These are phyloP conservation scores for Senna siamea DNA, from an alignment of 306 rosid species.

Conservation along the genomic window DNA sequence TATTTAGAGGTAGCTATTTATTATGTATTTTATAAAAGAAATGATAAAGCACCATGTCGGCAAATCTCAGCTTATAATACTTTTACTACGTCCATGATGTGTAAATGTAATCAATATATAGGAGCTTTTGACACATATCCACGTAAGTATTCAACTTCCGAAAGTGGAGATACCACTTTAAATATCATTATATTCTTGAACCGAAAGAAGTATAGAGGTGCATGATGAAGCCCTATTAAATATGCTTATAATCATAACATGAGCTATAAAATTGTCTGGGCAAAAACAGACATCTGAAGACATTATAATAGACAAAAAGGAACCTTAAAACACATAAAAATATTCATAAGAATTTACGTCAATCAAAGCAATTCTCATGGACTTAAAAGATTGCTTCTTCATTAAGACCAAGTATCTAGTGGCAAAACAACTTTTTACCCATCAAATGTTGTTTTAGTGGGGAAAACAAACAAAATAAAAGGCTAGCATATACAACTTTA, in stretches of 20 bases:
- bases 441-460: background rate
- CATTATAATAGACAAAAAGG: background rate
- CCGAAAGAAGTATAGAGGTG: background rate
- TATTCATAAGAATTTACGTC: background rate
- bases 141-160: slow-evolving; percentile 38
- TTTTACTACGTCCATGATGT: no score
- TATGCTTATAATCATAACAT: background rate
- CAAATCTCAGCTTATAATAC: no score
- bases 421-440: slow-evolving; percentile 1
- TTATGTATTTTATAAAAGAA: no score
- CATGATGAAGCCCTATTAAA: background rate
- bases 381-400: background rate
- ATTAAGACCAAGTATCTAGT: background rate
- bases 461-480: slow-evolving; percentile 6
- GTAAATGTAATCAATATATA: background rate
- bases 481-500: background rate
- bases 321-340: background rate
- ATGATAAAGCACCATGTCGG: no score
- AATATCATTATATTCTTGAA: background rate
- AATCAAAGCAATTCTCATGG: slow-evolving; percentile 7
- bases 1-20: no score
- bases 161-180: slow-evolving; percentile 37
- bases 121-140: slow-evolving; percentile 29
- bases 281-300: slow-evolving; percentile 15
- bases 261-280: slow-evolving; percentile 11